Conservation (phyloP, 1,284 basidiomycete genomes). For the Trichosporon inkin region DNA sequence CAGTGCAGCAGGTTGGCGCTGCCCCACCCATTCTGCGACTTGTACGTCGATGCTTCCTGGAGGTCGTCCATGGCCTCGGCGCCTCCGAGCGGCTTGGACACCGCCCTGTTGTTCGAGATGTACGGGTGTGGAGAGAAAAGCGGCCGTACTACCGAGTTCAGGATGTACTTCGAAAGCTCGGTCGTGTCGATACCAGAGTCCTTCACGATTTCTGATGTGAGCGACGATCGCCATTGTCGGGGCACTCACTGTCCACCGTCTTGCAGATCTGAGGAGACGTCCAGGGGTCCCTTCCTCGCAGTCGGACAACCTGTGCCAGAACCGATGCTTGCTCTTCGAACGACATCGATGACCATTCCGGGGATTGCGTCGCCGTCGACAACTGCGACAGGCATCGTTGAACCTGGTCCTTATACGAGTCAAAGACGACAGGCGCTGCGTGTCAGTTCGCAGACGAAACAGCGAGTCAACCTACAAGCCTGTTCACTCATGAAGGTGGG, state of each 20-base stretch:
- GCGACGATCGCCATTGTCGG: no score
- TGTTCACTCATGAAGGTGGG: slow-evolving; percentile 27
- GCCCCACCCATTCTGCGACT: slow-evolving; percentile 32
- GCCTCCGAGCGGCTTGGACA: slow-evolving; percentile 47
- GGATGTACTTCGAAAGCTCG: slow-evolving; percentile 25
- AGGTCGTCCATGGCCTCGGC: slow-evolving; percentile 40
- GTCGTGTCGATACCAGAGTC: slow-evolving; percentile 1
- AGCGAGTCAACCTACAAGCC: slow-evolving; percentile 22
- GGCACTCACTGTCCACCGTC: slow-evolving; percentile 29
- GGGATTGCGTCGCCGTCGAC: neutral
- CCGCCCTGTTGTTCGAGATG: slow-evolving; percentile 17
- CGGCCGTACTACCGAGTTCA: slow-evolving; percentile 23
- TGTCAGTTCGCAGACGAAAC: slow-evolving; percentile 4
- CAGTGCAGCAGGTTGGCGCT: slow-evolving; percentile 30
- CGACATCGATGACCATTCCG: slow-evolving; percentile 24
- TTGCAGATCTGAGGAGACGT: slow-evolving; percentile 22
- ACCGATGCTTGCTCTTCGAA: slow-evolving; percentile 29
- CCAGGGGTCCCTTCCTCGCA: slow-evolving; percentile 37
- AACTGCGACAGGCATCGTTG: neutral
- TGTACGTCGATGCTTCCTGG: slow-evolving; percentile 38
- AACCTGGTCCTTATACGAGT: neutral
- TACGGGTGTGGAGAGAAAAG: slow-evolving; percentile 33
- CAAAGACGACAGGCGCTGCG: neutral
- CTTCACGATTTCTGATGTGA: neutral
- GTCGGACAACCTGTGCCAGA: slow-evolving; percentile 24